Evolutionary conservation across 2,329 filamentous ascomycete genomes (phyloP).

Genomic region (Colletotrichum eremochloae): DNA sequence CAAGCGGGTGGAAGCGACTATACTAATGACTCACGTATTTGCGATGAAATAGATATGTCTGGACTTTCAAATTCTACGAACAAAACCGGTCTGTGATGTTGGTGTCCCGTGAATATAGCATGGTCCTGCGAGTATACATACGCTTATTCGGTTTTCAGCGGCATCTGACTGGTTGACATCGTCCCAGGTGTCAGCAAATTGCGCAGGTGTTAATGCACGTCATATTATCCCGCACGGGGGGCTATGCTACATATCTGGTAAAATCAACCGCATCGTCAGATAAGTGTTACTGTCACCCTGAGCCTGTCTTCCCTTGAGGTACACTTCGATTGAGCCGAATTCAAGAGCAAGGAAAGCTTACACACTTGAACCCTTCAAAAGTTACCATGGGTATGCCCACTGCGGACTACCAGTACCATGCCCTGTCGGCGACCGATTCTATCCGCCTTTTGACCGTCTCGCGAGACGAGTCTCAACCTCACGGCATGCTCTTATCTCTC

Average conservation of each 20-base stretch:
- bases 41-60: not conserved
- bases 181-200: not conserved
- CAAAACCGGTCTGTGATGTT: not conserved
- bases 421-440: not conserved
- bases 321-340: not conserved
- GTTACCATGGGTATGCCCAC: not conserved
- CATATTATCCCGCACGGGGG: not conserved
- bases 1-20: not conserved
- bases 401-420: constrained; percentile 1
- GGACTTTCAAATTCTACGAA: not conserved
- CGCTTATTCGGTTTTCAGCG: not conserved
- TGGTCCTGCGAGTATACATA: not conserved
- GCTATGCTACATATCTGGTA: not conserved
- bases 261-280: not conserved
- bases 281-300: not conserved
- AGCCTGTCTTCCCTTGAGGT: not conserved
- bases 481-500: not conserved
- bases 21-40: not conserved
- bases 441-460: constrained; percentile 8
- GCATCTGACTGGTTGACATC: not conserved
- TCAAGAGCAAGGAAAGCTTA: not conserved
- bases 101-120: not conserved
- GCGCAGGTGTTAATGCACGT: not conserved
- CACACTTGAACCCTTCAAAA: too few species aligned
- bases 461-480: not conserved